A percentile compares a stretch with the other conserved stretches of the same genome.
These are phyloP conservation scores for Macadamia tetraphylla DNA, from an alignment of 164 flowering plant species.

Conservation along the genomic window DNA sequence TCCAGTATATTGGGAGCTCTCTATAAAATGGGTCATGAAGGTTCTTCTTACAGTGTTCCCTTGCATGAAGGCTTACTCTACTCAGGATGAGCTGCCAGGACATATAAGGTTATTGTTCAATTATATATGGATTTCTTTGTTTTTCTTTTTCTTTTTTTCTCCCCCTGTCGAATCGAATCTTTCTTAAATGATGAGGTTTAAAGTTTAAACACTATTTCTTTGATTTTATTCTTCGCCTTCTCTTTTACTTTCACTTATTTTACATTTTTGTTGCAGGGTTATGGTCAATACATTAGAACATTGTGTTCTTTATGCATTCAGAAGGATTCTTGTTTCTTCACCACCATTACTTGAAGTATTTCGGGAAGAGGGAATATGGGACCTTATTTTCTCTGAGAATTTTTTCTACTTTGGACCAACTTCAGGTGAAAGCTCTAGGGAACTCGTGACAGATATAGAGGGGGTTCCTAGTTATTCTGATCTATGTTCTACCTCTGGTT, in stretches of 20 bases:
- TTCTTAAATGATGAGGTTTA: background rate
- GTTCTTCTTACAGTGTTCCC: constrained; percentile 77
- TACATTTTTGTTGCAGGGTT: constrained; percentile 41
- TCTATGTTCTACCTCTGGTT: constrained; percentile 14
- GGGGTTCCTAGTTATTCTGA: constrained; percentile 15
- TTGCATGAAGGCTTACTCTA: constrained; percentile 78
- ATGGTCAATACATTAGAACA: constrained; percentile 62
- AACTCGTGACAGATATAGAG: constrained; percentile 14
- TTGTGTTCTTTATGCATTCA: constrained; percentile 55
- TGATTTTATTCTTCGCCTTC: background rate
- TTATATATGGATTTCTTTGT: background rate
- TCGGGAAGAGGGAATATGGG: constrained; percentile 87
- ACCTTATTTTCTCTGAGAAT: constrained; percentile 79
- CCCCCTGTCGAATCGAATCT: no score
- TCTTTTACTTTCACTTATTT: background rate
- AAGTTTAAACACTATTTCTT: background rate
- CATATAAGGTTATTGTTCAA: constrained; percentile 50
- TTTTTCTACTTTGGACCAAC: constrained; percentile 73
- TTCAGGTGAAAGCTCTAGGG: constrained; percentile 37
- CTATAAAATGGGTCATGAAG: constrained; percentile 79
- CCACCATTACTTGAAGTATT: constrained; percentile 60
- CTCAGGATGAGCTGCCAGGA: constrained; percentile 56
- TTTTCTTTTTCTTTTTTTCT: background rate
- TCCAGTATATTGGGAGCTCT: constrained; percentile 61
- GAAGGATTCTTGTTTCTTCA: constrained; percentile 56